These are phyloP conservation scores for Aschersonia sp. DNA, from an alignment of 2,329 filamentous ascomycete species.

Conservation along the genomic window DNA sequence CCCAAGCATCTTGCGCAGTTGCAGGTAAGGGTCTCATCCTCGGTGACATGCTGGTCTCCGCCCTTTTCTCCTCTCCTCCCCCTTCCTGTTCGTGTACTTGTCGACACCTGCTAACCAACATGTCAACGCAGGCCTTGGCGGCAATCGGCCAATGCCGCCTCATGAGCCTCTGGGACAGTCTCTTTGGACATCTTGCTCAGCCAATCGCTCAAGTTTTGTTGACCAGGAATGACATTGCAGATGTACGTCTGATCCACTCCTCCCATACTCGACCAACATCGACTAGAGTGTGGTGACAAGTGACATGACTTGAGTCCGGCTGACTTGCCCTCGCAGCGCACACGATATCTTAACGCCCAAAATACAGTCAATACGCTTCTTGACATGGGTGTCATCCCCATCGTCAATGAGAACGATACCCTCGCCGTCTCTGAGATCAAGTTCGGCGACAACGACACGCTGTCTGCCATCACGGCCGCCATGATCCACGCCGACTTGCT, in stretches of 20 bases:
- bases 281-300: not conserved
- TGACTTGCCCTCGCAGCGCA: slow-evolving; percentile 37
- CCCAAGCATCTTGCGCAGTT: slow-evolving; percentile 84
- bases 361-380: slow-evolving; percentile 85
- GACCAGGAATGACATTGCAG: slow-evolving; percentile 90
- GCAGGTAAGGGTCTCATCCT: slow-evolving; percentile 37
- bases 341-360: slow-evolving; percentile 90
- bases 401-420: slow-evolving; percentile 98
- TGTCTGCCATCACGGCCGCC: slow-evolving; percentile 89
- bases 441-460: slow-evolving; percentile 96
- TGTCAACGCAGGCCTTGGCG: slow-evolving; percentile 52
- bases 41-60: not conserved
- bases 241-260: slow-evolving; percentile 38
- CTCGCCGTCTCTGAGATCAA: slow-evolving; percentile 96
- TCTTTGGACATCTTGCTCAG: slow-evolving; percentile 78
- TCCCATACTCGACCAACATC: not conserved
- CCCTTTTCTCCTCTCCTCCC: not conserved
- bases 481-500: slow-evolving; percentile 96
- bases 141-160: slow-evolving; percentile 92
- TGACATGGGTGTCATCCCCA: slow-evolving; percentile 91
- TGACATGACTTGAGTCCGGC: not conserved
- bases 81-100: not conserved
- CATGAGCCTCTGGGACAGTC: slow-evolving; percentile 87
- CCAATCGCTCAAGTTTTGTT: slow-evolving; percentile 90
- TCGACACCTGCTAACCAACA: not conserved